phyloP scores from a whole-genome alignment of 129 eudicot genomes.

The Flaveria bidentis region DNA sequence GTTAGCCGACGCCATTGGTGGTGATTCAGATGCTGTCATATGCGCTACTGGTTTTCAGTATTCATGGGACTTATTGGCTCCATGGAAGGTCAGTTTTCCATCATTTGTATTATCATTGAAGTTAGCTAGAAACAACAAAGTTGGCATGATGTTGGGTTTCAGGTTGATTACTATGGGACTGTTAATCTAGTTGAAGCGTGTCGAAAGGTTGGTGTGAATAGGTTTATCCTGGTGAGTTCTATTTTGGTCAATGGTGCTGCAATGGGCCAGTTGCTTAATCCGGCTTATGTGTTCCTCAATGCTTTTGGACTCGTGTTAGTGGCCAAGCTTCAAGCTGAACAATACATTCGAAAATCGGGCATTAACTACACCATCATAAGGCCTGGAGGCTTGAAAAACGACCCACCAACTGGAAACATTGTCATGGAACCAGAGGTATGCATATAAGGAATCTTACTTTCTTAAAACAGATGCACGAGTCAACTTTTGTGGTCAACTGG shows the following conservation, averaged over 20 bases:
- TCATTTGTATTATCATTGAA: not conserved
- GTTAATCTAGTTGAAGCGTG: slow-evolving; percentile 93
- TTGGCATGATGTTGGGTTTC: not conserved
- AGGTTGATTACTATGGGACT: slow-evolving; percentile 96
- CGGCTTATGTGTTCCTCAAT: slow-evolving; percentile 53
- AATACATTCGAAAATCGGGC: slow-evolving; percentile 57
- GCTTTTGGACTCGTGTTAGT: slow-evolving; percentile 6
- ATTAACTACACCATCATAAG: slow-evolving; percentile 76
- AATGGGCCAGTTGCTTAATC: slow-evolving; percentile 50
- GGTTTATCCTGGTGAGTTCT: slow-evolving; percentile 36
- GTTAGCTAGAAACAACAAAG: not conserved
- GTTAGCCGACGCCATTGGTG: slow-evolving; percentile 80
- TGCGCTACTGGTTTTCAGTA: slow-evolving; percentile 94
- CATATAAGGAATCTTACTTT: too few species aligned
- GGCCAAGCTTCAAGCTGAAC: slow-evolving; percentile 17
- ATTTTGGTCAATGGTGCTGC: slow-evolving; percentile 20
- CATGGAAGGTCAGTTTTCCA: slow-evolving; percentile 71
- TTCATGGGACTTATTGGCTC: slow-evolving; percentile 78
- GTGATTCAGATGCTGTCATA: slow-evolving; percentile 53
- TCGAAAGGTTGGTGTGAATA: slow-evolving; percentile 63
- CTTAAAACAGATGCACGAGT: slow-evolving; percentile 19
- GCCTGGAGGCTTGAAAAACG: slow-evolving; percentile 87
- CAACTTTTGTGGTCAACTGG: slow-evolving; percentile 6
- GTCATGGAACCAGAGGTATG: slow-evolving; percentile 93
- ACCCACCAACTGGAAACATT: slow-evolving; percentile 86